phyloP scores from a whole-genome alignment of 2,329 filamentous ascomycete species.

The Phyllosticta capitalensis region DNA sequence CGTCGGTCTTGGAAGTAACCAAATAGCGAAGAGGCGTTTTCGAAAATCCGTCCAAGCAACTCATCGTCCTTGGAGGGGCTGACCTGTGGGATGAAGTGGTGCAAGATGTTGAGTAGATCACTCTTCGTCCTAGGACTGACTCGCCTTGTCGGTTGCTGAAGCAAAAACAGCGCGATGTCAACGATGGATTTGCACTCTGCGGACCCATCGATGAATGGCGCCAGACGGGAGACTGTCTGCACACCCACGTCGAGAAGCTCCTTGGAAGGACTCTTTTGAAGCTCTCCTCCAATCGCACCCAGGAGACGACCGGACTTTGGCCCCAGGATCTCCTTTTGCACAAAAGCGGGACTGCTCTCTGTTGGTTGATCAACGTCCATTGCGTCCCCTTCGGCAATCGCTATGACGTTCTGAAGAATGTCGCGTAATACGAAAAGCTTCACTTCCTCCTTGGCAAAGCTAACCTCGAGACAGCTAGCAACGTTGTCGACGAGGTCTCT shows the following conservation, averaged over 20 bases:
- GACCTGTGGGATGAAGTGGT: constrained; percentile 66
- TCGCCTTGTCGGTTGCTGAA: constrained; percentile 73
- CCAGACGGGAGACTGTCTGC: constrained; percentile 62
- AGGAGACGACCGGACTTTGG: constrained; percentile 61
- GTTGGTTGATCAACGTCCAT: constrained; percentile 40
- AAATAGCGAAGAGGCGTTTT: constrained; percentile 71
- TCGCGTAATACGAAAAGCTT: constrained; percentile 68
- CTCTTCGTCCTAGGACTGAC: constrained; percentile 79
- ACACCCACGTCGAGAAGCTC: constrained; percentile 72
- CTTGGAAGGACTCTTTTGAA: constrained; percentile 55
- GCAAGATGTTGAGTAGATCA: constrained; percentile 66
- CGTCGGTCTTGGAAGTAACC: constrained; percentile 78
- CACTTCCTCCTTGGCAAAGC: constrained; percentile 76
- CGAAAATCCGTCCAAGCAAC: constrained; percentile 58
- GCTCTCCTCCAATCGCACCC: constrained; percentile 38
- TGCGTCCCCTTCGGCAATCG: constrained; percentile 43
- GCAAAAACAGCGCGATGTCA: constrained; percentile 67
- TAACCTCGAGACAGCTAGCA: constrained; percentile 60
- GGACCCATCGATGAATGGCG: constrained; percentile 36
- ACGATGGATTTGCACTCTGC: constrained; percentile 66
- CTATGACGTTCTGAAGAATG: constrained; percentile 50
- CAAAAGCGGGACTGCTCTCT: constrained; percentile 11
- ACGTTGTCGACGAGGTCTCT: constrained; percentile 55
- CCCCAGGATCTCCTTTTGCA: constrained; percentile 51
- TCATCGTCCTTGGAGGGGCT: constrained; percentile 46